Base-by-base conservation (phyloP, 73 alveolate species). In the Paramecium sonneborni region DNA sequence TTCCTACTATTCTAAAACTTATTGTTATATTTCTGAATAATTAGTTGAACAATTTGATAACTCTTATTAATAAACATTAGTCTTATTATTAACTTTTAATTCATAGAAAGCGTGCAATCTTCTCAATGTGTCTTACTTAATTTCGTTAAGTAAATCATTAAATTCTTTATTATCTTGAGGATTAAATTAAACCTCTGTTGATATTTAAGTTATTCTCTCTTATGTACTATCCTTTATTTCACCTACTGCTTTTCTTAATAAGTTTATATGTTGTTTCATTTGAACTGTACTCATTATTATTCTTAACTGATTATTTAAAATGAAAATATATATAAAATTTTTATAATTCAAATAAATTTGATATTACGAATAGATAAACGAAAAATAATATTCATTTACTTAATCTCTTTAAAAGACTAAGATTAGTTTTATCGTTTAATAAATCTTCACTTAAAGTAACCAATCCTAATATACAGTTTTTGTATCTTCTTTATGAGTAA, bases 101-200 rank as follows among this genome's bases (percentile, higher is more conserved):
- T 74, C 56, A 74, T 74, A 74, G 32, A 74, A 74, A 0, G 67
- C 58, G 5, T 34, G 67, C 9, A 74, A 39, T 18, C 20, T 74
- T 35, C 44, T 39, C n/a, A 74, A 39, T n/a, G 87, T 74, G 67
- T 74, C 87, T 37, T 74, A 23, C 20, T 74, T 74, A 34, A 74
- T 74, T 74, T 37, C 56, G 6, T 74, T 74, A 1, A 74, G 57
- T 37, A 74, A 74, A 74, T 74, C 87, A 74, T 74, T 74, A 20
- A 74, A 74, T 74, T 74, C 87, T 37, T 74, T 74, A 39, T 74
- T 74, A 74, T 74, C 87, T 74, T 74, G 20, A 30, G 84, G 84
- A 62, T 62, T 62, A 32, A 62, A 62, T 62, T 62, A 30, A 9
- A 62, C 84, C 20, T 62, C 84, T 3, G 84, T 12, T 0, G 84